Evolutionary conservation across 805 yeast species (phyloP).

Genomic region (Middelhovenomyces tepae): DNA sequence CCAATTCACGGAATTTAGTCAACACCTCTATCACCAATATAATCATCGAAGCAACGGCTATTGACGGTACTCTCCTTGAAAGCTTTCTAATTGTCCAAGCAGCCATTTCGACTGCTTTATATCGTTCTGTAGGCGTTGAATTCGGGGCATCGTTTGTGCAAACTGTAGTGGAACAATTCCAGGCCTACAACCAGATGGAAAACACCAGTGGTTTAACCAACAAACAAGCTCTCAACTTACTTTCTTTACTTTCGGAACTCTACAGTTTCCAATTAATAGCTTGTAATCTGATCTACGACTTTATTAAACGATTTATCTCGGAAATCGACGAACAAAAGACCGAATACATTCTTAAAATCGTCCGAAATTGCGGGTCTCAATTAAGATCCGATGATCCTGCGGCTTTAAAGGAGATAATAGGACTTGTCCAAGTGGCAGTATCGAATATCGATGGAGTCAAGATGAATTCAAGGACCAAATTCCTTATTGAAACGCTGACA

Average conservation of each 20-base stretch:
- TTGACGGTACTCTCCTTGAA: slow-evolving; percentile 62
- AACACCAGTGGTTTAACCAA: slow-evolving; percentile 14
- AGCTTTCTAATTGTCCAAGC: slow-evolving; percentile 74
- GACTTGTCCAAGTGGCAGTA: slow-evolving; percentile 43
- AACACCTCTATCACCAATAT: slow-evolving; percentile 58
- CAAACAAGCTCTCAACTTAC: slow-evolving; percentile 52
- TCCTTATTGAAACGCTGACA: slow-evolving; percentile 75
- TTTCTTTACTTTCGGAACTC: slow-evolving; percentile 66
- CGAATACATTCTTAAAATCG: slow-evolving; percentile 63
- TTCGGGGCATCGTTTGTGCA: slow-evolving; percentile 86
- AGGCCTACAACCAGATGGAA: slow-evolving; percentile 28
- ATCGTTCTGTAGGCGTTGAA: slow-evolving; percentile 73
- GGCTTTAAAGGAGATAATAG: slow-evolving; percentile 71
- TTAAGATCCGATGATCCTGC: slow-evolving; percentile 85
- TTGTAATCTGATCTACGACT: slow-evolving; percentile 66
- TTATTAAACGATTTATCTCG: slow-evolving; percentile 42
- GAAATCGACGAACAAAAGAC: slow-evolving; percentile 63
- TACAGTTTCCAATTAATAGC: slow-evolving; percentile 73
- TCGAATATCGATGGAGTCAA: slow-evolving; percentile 30
- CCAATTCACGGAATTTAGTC: slow-evolving; percentile 71
- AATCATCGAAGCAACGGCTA: slow-evolving; percentile 54
- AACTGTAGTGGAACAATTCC: slow-evolving; percentile 62
- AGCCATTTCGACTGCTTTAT: slow-evolving; percentile 64
- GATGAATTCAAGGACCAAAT: slow-evolving; percentile 58
- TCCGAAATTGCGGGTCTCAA: slow-evolving; percentile 72